Percentiles rank a stretch among this genome's conserved stretches.
Evolutionary conservation across 1,139 yeast species (phyloP).

Genomic region (Yamadazyma dendronema): DNA sequence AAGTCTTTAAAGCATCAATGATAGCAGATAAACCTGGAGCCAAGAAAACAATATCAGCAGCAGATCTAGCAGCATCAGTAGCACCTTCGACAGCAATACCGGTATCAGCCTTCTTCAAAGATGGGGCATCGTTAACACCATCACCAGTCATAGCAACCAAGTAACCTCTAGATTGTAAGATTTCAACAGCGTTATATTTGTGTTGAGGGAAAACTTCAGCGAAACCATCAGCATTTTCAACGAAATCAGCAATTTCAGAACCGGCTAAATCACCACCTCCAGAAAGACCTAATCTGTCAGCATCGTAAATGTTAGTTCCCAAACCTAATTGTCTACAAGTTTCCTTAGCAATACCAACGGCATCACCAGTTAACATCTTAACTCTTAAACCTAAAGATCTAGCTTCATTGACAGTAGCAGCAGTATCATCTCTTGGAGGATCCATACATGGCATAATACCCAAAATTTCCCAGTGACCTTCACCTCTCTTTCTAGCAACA

Average conservation of each 20-base stretch:
- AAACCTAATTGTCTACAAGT: conserved; percentile 97
- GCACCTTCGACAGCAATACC: conserved; percentile 99
- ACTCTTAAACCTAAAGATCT: conserved; percentile 91
- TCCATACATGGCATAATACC: conserved; percentile 99
- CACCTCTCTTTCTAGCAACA: conserved; percentile 99
- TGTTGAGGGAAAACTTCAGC: conserved; percentile 98
- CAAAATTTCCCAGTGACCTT: conserved; percentile 96
- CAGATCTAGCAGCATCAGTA: conserved; percentile 94
- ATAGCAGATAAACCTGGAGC: conserved; percentile 96
- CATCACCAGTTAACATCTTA: conserved; percentile 98
- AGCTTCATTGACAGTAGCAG: conserved; percentile 92
- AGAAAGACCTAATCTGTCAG: conserved; percentile 94
- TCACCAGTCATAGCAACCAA: conserved; percentile 98
- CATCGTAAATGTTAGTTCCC: conserved; percentile 96
- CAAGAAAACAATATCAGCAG: conserved; percentile 94
- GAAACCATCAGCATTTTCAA: conserved; percentile 95
- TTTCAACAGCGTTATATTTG: conserved; percentile 89
- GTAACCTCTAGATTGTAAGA: conserved; percentile 88
- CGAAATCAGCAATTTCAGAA: conserved; percentile 93
- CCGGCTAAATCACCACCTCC: conserved; percentile 97
- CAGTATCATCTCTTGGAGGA: conserved; percentile 98
- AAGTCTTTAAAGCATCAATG: conserved; percentile 90
- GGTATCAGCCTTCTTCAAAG: conserved; percentile 93
- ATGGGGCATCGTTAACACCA: conserved; percentile 97
- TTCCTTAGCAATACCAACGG: conserved; percentile 98